A percentile compares a stretch with the other conserved stretches of the same genome.
Evolutionary conservation across 495 filamentous ascomycete genomes (phyloP).

Genomic region (Lophiotrema nucula): DNA sequence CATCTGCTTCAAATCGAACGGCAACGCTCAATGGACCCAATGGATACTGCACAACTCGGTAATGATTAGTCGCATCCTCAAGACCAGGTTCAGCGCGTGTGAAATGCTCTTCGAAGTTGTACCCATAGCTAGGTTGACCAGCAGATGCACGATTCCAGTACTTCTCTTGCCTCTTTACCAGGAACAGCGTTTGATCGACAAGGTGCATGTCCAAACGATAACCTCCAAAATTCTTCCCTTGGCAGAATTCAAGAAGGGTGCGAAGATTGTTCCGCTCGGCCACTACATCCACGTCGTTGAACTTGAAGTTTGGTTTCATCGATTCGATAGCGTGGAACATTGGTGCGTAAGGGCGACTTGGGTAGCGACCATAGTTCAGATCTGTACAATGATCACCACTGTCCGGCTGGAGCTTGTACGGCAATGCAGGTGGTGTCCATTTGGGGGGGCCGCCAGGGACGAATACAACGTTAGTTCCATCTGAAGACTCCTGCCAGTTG

Average conservation of each 20-base stretch:
- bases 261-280: constrained; percentile 6
- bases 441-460: constrained; percentile 1
- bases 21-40: background rate
- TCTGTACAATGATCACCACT: background rate
- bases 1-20: background rate
- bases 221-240: background rate
- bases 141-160: background rate
- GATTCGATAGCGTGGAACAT: constrained; percentile 6
- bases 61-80: constrained; percentile 1
- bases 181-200: background rate
- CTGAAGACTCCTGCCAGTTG: constrained; percentile 4
- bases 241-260: background rate
- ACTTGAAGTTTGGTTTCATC: background rate
- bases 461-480: background rate
- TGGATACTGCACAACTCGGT: background rate
- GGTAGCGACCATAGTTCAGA: background rate
- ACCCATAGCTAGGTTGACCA: background rate
- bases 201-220: background rate
- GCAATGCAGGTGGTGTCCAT: background rate
- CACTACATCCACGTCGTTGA: constrained; percentile 2
- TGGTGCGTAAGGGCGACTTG: background rate
- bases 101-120: background rate
- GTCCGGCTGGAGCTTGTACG: background rate
- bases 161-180: background rate
- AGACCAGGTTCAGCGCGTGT: background rate